phyloP scores from a whole-genome alignment of 1,284 basidiomycete species.

The Cryptococcus sp. region DNA sequence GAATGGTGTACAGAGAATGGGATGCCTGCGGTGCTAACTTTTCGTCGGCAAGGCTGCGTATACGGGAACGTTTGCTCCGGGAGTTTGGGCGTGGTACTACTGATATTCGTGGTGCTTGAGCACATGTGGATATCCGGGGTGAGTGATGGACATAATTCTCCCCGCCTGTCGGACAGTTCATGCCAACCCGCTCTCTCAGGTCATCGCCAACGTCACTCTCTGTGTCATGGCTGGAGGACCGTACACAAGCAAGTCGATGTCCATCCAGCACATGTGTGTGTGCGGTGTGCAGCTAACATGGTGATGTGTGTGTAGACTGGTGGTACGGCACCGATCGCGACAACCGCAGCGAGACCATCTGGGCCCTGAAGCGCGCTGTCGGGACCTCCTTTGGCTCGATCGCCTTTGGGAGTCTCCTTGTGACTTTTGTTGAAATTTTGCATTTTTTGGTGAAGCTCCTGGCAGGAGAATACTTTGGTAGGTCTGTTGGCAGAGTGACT shows the following conservation, averaged over 20 bases:
- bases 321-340: conserved; percentile 7
- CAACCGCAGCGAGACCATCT: conserved; percentile 46
- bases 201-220: conserved; percentile 11
- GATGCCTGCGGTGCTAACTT: background rate
- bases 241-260: conserved; percentile 5
- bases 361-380: conserved; percentile 71
- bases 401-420: conserved; percentile 83
- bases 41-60: background rate
- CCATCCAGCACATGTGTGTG: background rate
- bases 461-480: background rate
- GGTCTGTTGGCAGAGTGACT: background rate
- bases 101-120: conserved; percentile 3
- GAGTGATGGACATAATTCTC: background rate
- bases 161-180: background rate
- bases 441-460: conserved; percentile 59
- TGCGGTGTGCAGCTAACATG: no score
- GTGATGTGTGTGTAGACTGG: conserved; percentile 1
- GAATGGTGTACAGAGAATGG: background rate
- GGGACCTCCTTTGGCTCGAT: conserved; percentile 83
- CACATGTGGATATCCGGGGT: conserved; percentile 14
- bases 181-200: background rate
- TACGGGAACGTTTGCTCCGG: conserved; percentile 5
- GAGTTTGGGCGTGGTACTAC: background rate
- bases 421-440: conserved; percentile 75
- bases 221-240: conserved; percentile 12